Base-by-base conservation (phyloP, 441 rosid genomes). In the Pelargonium cotyledonis region DNA sequence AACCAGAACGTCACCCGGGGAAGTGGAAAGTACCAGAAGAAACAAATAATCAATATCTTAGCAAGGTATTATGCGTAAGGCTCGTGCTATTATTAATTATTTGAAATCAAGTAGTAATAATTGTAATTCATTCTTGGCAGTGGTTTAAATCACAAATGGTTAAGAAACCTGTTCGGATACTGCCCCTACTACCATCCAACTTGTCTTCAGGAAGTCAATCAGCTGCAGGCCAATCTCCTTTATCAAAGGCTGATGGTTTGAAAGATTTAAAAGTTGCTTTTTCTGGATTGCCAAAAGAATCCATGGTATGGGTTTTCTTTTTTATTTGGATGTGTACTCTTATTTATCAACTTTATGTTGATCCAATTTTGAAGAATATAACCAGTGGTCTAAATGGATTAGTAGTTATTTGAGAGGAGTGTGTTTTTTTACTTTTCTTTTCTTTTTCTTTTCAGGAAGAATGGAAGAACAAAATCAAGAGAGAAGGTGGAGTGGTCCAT, bases 11-110 rank as follows among this genome's bases (percentile, higher is more conserved):
- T 44, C 76, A 80, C 70, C 84, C 80, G 76, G 88, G 85, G 80
- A 89, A 92, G 81, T 92, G 98, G 97, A 89, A 85, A 81, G 78
- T 95, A 40, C 97, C 96, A 14, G 93, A 84, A 68, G 91, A 77
- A 75, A 84, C 84, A 2, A 73, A 81, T 15, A 90, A 86, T 80
- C 81, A 84, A 67, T 90, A 78, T 81, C 93, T 95, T 68, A 72
- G 70, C 72, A 84, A 89, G 89, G 99, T 92, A 76, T 68, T 67
- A 3, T 26, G 65, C 31, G 60, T 68, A 57, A 51, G 38, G 46
- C 65, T 65, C 14, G 35, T 68, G 68, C 65, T 69, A 61, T 18
- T 61, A 7, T 11, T 44, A 44, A 70, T 23, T n/a, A 68, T 16
- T 72, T 16, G 3, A 19, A 57, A 57, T 21, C 73, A 70, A 68